Conservation (phyloP, 805 yeast genomes). For the Zygosaccharomyces siamensis region DNA sequence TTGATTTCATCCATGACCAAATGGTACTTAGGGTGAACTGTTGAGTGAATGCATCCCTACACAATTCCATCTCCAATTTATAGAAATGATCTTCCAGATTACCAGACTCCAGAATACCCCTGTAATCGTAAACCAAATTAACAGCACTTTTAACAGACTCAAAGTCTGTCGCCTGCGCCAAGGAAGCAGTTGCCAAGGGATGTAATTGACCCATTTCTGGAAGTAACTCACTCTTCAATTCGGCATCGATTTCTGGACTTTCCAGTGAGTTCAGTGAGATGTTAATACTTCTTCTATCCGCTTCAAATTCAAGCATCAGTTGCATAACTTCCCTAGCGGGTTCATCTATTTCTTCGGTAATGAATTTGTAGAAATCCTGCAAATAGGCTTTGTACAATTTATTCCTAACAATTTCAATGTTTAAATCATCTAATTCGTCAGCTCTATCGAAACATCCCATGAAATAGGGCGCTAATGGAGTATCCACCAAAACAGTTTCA, state of each 20-base stretch:
- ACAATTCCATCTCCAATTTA: slow-evolving; percentile 83
- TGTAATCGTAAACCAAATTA: slow-evolving; percentile 61
- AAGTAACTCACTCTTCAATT: slow-evolving; percentile 66
- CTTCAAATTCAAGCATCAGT: slow-evolving; percentile 78
- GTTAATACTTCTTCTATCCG: slow-evolving; percentile 91
- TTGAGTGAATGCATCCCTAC: slow-evolving; percentile 92
- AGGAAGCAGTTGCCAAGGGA: slow-evolving; percentile 57
- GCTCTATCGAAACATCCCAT: slow-evolving; percentile 79
- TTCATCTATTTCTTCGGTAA: slow-evolving; percentile 51
- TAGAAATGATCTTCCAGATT: slow-evolving; percentile 93
- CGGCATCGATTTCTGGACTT: slow-evolving; percentile 50
- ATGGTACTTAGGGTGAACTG: slow-evolving; percentile 86
- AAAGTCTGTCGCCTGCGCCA: slow-evolving; percentile 73
- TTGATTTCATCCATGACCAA: slow-evolving; percentile 95
- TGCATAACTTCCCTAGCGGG: slow-evolving; percentile 84
- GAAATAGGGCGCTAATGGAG: slow-evolving; percentile 96
- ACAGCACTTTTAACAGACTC: slow-evolving; percentile 72
- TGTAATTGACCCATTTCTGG: slow-evolving; percentile 81
- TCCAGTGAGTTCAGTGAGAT: slow-evolving; percentile 81
- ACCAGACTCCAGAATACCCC: slow-evolving; percentile 48
- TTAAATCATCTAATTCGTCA: slow-evolving; percentile 88
- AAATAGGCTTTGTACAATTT: slow-evolving; percentile 87
- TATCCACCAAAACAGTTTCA: slow-evolving; percentile 87
- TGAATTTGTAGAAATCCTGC: slow-evolving; percentile 76
- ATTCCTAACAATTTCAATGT: slow-evolving; percentile 92